Percentiles rank a stretch among this genome's conserved stretches.
These are phyloP conservation scores for Chytriomyces sp. DNA, from an alignment of 192 early-diverging fungal genomes.

Conservation along the genomic window DNA sequence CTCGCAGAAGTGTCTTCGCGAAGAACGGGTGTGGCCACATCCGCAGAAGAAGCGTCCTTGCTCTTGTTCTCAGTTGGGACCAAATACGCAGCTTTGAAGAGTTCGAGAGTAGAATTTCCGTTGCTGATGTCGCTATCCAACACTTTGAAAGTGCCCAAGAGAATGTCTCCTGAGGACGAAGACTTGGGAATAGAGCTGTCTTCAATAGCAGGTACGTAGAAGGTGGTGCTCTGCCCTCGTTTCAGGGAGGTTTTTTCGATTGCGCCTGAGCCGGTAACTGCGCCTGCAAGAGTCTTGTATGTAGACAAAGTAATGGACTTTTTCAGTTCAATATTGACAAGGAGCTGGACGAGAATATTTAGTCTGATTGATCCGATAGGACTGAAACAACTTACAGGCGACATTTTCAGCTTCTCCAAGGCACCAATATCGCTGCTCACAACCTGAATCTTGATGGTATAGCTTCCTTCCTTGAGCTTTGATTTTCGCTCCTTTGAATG, in stretches of 20 bases:
- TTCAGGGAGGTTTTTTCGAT: conserved; percentile 44
- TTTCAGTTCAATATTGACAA: conserved; percentile 65
- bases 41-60: conserved; percentile 38
- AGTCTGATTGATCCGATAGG: neutral
- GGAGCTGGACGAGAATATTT: conserved; percentile 34
- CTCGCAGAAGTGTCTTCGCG: neutral
- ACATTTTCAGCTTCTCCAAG: conserved; percentile 71
- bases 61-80: conserved; percentile 49
- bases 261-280: conserved; percentile 23
- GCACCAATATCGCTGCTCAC: conserved; percentile 65
- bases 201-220: conserved; percentile 59
- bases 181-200: conserved; percentile 58
- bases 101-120: neutral
- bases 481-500: conserved; percentile 76
- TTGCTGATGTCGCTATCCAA: conserved; percentile 8
- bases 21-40: neutral
- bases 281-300: conserved; percentile 59
- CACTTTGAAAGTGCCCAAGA: conserved; percentile 60
- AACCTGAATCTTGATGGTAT: conserved; percentile 79
- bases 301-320: conserved; percentile 50
- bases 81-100: conserved; percentile 43
- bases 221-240: conserved; percentile 51
- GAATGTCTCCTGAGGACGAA: conserved; percentile 76
- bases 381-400: conserved; percentile 27
- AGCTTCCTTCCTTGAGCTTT: conserved; percentile 80